A percentile compares a stretch with the other conserved stretches of the same genome.
Conservation (phyloP, 2,329 filamentous ascomycete species). For the Tolypocladium endophyticum region DNA sequence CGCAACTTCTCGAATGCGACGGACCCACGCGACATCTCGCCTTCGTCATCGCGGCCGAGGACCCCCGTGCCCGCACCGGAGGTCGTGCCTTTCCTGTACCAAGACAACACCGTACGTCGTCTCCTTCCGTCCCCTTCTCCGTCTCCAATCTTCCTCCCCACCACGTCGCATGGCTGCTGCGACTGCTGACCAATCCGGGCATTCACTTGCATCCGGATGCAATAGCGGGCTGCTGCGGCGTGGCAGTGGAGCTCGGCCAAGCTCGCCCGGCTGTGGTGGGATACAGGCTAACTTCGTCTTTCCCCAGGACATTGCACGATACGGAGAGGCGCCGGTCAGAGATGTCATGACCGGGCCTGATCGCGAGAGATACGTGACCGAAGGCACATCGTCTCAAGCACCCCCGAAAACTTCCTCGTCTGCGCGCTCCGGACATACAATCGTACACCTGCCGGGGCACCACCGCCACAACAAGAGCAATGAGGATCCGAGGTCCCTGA, state of each 20-base stretch:
- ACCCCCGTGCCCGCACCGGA: constrained; percentile 86
- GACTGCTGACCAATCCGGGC: neutral
- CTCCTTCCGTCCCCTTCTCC: constrained; percentile 11
- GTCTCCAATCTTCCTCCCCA: neutral
- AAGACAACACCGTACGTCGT: constrained; percentile 59
- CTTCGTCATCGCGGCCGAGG: constrained; percentile 63
- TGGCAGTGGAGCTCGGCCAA: neutral
- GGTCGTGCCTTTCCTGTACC: constrained; percentile 95
- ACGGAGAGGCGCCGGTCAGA: constrained; percentile 68
- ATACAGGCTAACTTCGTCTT: neutral
- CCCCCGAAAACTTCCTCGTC: constrained; percentile 54
- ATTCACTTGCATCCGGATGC: neutral
- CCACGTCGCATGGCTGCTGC: neutral
- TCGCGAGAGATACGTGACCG: constrained; percentile 53
- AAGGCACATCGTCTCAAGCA: constrained; percentile 29
- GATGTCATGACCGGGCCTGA: constrained; percentile 59
- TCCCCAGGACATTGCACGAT: constrained; percentile 59
- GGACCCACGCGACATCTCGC: constrained; percentile 64
- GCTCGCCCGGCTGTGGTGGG: neutral
- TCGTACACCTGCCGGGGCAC: constrained; percentile 56
- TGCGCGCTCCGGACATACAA: constrained; percentile 45
- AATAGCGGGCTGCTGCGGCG: neutral
- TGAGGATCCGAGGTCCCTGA: constrained; percentile 53
- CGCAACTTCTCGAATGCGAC: constrained; percentile 73
- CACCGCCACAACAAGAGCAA: constrained; percentile 61